These are phyloP conservation scores for Apiospora marii DNA, from an alignment of 2,329 filamentous ascomycete genomes.

Conservation along the genomic window DNA sequence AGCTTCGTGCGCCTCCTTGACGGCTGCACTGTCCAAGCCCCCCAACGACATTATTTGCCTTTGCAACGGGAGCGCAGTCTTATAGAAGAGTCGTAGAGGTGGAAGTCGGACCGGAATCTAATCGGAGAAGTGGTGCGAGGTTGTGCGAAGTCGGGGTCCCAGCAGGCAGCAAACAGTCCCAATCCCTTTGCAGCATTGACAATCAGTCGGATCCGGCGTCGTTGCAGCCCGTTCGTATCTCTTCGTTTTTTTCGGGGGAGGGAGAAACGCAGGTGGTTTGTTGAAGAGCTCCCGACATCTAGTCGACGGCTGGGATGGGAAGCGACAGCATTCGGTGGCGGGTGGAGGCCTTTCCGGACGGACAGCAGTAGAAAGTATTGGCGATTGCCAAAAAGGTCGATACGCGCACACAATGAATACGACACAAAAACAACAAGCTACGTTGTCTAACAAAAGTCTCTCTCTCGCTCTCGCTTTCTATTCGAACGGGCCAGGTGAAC, in stretches of 20 bases:
- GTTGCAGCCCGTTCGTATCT: not conserved
- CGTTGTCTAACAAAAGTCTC: not conserved
- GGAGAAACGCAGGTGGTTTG: conserved; percentile 4
- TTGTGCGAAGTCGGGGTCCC: conserved; percentile 10
- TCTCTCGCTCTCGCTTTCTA: not conserved
- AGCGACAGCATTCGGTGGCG: conserved; percentile 24
- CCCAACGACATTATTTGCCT: conserved; percentile 82
- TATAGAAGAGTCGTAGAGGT: not conserved
- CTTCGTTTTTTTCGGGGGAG: not conserved
- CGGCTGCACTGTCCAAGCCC: conserved; percentile 82
- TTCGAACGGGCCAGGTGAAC: not conserved
- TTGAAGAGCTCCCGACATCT: conserved; percentile 27
- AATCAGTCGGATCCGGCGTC: conserved; percentile 10
- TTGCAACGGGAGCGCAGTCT: not conserved
- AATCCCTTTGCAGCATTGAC: not conserved
- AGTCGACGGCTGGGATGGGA: conserved; percentile 25
- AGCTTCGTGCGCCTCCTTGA: conserved; percentile 85
- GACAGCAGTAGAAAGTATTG: not conserved
- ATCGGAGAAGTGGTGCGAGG: conserved; percentile 3
- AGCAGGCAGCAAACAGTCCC: not conserved
- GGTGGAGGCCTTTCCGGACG: not conserved
- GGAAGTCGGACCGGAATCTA: not conserved
- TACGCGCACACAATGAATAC: not conserved
- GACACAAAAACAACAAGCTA: not conserved
- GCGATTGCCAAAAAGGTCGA: not conserved